Percentiles rank a stretch among this genome's conserved stretches.
These are phyloP conservation scores for Solanum corneliomulleri DNA, from an alignment of 257 asterid genomes.

Conservation along the genomic window DNA sequence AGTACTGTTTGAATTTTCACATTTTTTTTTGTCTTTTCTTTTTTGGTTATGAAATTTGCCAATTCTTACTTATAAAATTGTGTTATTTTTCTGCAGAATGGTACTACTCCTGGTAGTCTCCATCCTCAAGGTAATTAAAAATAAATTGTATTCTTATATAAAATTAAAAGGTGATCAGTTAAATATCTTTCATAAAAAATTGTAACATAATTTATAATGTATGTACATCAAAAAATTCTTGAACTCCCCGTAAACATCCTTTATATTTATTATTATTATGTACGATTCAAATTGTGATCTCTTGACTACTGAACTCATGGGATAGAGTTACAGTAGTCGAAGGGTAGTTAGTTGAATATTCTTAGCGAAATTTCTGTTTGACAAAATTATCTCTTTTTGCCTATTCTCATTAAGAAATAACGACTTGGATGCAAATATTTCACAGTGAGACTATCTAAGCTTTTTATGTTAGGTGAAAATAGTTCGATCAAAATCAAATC, in stretches of 20 bases:
- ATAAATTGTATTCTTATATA: neutral
- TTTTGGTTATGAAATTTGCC: neutral
- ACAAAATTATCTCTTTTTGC: no score
- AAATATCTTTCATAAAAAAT: neutral
- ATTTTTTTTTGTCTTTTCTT: neutral
- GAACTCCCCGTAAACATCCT: neutral
- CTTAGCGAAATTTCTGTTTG: neutral
- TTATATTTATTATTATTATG: neutral
- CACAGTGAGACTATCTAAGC: no score
- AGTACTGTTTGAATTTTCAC: neutral
- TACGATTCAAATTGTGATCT: neutral
- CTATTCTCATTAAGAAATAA: no score
- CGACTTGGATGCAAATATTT: no score
- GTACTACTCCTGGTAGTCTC: slow-evolving; percentile 66
- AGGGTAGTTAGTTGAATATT: neutral
- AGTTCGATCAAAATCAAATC: no score
- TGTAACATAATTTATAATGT: neutral
- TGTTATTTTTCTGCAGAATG: slow-evolving; percentile 21
- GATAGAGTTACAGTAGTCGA: neutral
- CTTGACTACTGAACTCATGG: neutral
- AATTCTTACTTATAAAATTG: neutral
- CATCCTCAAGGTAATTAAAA: slow-evolving; percentile 52
- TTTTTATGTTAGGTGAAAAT: no score
- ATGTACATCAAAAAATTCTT: neutral
- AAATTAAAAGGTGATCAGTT: neutral